Evolutionary conservation across 352 stramenopile genomes (phyloP).

Genomic region (Phytophthora niederhauseri): DNA sequence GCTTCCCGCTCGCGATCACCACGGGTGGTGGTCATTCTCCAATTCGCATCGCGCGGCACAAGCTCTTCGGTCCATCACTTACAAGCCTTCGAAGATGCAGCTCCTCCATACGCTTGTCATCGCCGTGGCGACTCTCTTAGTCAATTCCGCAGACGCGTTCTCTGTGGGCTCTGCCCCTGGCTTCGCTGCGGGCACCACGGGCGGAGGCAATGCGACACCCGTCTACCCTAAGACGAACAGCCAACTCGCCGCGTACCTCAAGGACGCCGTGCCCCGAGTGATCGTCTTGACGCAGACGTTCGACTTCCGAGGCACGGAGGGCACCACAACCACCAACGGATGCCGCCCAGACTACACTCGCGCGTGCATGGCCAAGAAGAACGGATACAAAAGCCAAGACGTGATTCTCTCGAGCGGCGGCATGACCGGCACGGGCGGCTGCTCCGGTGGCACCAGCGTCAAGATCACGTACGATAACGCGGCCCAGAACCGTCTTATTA

Average conservation of each 20-base stretch:
- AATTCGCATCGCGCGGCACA: constrained; percentile 2
- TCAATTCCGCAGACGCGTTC: constrained; percentile 5
- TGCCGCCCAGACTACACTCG: constrained; percentile 36
- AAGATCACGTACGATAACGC: constrained; percentile 35
- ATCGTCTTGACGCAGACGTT: constrained; percentile 46
- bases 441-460: constrained; percentile 37
- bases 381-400: constrained; percentile 44
- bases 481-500: constrained; percentile 33
- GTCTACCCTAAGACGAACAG: constrained; percentile 34
- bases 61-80: neutral
- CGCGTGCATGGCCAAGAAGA: constrained; percentile 43
- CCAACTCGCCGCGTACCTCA: constrained; percentile 41
- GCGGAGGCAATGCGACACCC: constrained; percentile 1
- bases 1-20: no score
- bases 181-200: constrained; percentile 6
- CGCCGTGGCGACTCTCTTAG: neutral
- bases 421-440: constrained; percentile 57
- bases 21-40: constrained; percentile 6
- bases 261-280: constrained; percentile 26
- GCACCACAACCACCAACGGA: constrained; percentile 39
- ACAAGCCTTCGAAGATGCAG: neutral
- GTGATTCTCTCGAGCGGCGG: constrained; percentile 45
- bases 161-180: constrained; percentile 10
- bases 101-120: constrained; percentile 8
- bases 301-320: constrained; percentile 45